Evolutionary conservation across 768 basidiomycete species (phyloP), one percentile per base, ranked within the genome.

Genomic region (Termitomyces sp.): DNA sequence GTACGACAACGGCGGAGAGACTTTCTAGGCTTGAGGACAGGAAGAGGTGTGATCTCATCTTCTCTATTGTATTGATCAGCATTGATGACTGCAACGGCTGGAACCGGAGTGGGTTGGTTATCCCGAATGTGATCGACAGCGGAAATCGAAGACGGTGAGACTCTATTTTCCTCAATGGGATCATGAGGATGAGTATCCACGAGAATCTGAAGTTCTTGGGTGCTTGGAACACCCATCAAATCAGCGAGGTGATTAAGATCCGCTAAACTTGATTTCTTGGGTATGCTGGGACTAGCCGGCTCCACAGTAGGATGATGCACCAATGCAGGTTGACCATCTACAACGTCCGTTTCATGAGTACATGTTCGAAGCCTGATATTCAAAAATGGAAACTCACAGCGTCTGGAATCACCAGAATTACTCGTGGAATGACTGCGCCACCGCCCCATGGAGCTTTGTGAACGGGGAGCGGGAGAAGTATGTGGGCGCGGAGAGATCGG

Each of bases 1-100:
- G 65, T 65, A 55, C 79, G 75, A 11, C 68, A 66, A n/a, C 64
- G 69, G 17, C 57, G 60, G 56, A 65, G 68, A 9, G 66, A 61
- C 50, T 60, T 63, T n/a, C 35, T 44, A 11, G 56, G 60, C 25
- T 49, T 43, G 62, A 67, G 65, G 16, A 59, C 59, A 1, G 65
- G 73, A 6, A 73, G 61, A 37, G 68, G 65, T 50, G 64, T 64
- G 44, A 68, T 59, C 53, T 65, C 56, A 48, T 69, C 66, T 21
- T 63, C 63, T 7, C 61, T 62, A 9, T 3, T 29, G 14, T 14
- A 10, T 31, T 29, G 25, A 19, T 37, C 46, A 35, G 29, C 37
- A 17, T 56, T 35, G n/a, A 19, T 11, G 17, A 48, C 35, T 40
- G 46, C 27, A 23, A 49, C 47, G 23, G 29, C 29, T 21, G 55